Conservation (phyloP, 768 basidiomycete species). For the Lactifluus subvellereus region DNA sequence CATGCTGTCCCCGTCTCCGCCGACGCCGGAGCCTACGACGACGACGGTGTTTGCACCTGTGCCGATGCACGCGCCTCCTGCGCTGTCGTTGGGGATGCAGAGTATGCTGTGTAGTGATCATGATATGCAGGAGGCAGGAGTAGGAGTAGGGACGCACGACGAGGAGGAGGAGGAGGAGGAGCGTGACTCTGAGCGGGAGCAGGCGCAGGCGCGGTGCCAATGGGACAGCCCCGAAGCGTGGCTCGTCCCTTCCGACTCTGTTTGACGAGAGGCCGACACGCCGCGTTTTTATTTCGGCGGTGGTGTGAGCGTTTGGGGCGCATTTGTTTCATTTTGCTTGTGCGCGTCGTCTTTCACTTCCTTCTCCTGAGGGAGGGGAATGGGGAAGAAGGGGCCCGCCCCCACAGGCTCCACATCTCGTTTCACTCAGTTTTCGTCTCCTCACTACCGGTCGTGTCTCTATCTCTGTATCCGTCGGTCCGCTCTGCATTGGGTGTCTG, state of each 20-base stretch:
- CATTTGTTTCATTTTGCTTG: not conserved
- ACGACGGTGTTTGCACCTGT: not conserved
- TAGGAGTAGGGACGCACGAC: no score
- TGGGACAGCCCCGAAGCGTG: slow-evolving; percentile 20
- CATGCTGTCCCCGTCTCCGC: not conserved
- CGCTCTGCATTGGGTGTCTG: no score
- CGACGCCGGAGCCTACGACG: no score
- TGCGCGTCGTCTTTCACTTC: not conserved
- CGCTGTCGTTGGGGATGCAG: not conserved
- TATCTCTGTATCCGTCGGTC: no score
- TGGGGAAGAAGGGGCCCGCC: no score
- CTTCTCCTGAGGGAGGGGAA: no score
- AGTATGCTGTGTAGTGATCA: not conserved
- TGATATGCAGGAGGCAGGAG: not conserved
- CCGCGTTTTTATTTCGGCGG: not conserved
- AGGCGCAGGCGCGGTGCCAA: not conserved
- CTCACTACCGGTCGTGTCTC: no score
- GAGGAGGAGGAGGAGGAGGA: not conserved
- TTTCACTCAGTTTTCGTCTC: no score
- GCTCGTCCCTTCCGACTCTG: slow-evolving; percentile 16
- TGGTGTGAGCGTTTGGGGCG: not conserved
- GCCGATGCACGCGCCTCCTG: not conserved
- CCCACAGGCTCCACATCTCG: no score
- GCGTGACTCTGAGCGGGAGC: not conserved
- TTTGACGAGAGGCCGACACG: not conserved